Evolutionary conservation across 2,329 filamentous ascomycete genomes (phyloP), one percentile per base, ranked within the genome.

Genomic region (Verticillium dahliae): DNA sequence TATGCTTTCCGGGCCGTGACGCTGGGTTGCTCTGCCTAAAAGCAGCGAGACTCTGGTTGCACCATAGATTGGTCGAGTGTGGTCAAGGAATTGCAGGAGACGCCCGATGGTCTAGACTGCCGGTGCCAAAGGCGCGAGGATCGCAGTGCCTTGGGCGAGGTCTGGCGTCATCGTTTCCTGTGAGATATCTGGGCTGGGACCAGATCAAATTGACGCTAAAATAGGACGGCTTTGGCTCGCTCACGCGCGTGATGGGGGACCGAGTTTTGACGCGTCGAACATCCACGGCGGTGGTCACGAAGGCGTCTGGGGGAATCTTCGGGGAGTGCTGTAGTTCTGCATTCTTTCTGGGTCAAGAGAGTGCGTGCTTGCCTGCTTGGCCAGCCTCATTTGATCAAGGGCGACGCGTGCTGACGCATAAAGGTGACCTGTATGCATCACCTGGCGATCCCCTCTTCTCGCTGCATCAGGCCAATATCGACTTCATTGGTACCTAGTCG

Each of bases 201-300:
- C 39, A 45, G 39, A 62, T 67, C 58, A 61, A 67, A 56, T 66
- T 70, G 18, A 72, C 77, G 62, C 73, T 64, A 15, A 66, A 69
- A 9, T 67, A 66, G 60, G 60, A 59, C 1, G 71, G 71, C 58
- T 71, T 78, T 56, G 62, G 59, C 13, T 59, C 62, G 18, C 77
- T 78, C 66, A 71, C 77, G 68, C 69, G 67, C 41, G 64, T 64
- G 33, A 73, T 76, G 69, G 73, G 72, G 74, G 45, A 2, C 45
- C 6, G 66, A 70, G 39, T 67, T 69, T 41, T 18, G 62, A 61
- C 33, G 45, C 18, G 15, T 35, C 54, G 7, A 56, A 39, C 6
- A 56, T 62, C 33, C 62, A 64, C 34, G 52, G 37, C 22, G 61
- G 56, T n/a, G 60, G 56, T 6, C 63, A 65, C 37, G 56, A 50